A percentile compares a stretch with the other conserved stretches of the same genome.
phyloP scores from a whole-genome alignment of 2,329 filamentous ascomycete species.

The Graphium sp. region DNA sequence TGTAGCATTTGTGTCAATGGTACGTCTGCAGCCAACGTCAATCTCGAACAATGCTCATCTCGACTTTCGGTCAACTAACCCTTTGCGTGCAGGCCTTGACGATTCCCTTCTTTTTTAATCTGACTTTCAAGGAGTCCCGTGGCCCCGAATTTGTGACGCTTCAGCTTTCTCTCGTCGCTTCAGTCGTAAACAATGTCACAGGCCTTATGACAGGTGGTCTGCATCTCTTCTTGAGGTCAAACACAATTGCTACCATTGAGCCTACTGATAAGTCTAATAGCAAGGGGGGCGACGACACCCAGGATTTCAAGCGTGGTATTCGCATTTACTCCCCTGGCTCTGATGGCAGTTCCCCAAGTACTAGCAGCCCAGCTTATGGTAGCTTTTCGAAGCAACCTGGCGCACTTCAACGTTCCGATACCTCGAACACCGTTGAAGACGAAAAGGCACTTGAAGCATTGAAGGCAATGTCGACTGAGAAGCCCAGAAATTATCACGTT shows the following conservation, averaged over 20 bases:
- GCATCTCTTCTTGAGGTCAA: slow-evolving; percentile 50
- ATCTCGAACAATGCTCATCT: background rate
- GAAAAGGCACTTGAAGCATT: too few species aligned
- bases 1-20: slow-evolving; percentile 37
- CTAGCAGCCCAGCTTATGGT: background rate
- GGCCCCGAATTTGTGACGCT: slow-evolving; percentile 16
- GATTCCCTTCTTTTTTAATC: slow-evolving; percentile 45
- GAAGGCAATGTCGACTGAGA: too few species aligned
- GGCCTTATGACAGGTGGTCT: slow-evolving; percentile 48
- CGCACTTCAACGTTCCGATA: slow-evolving; percentile 12
- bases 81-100: slow-evolving; percentile 45
- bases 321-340: slow-evolving; percentile 20
- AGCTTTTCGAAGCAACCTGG: background rate
- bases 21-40: slow-evolving; percentile 16
- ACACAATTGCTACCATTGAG: slow-evolving; percentile 36
- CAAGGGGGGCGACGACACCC: slow-evolving; percentile 24
- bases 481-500: too few species aligned
- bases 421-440: slow-evolving; percentile 14
- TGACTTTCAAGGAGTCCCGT: slow-evolving; percentile 23
- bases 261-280: slow-evolving; percentile 21
- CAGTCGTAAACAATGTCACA: slow-evolving; percentile 48
- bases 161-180: slow-evolving; percentile 42
- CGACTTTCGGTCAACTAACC: too few species aligned
- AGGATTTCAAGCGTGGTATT: slow-evolving; percentile 23
- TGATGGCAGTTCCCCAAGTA: slow-evolving; percentile 3